Base-by-base conservation (phyloP, 1,139 yeast genomes). In the Suhomyces coccinellae region DNA sequence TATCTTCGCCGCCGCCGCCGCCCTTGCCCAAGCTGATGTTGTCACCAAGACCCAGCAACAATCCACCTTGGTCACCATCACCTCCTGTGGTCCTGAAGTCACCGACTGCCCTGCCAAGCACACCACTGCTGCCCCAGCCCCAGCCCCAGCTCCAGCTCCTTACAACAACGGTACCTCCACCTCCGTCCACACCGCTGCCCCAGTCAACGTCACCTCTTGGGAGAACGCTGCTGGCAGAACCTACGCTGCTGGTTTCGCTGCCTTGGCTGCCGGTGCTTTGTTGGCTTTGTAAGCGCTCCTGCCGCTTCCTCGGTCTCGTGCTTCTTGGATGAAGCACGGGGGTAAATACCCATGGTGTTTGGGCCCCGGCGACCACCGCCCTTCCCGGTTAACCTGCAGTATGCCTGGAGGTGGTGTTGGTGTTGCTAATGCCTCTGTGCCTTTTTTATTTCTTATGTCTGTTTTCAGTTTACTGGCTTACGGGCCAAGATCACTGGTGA, bases 251-350 rank as follows among this genome's bases (percentile, higher is more conserved):
- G 79, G 77, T 70, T 73, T 71, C 59, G 77, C 71, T 59, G 78
- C 75, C 59, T 61, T 73, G 58, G 75, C 75, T 63, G 79, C 78
- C 50, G 78, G 77, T 70, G 78, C 77, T 67, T 70, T 73, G 63
- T 71, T 73, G 63, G 77, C 77, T 67, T 71, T 73, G 64, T 73
- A 73, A 72, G 66, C 47, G 46, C 28, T 35, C 36, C 29, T 8
- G 29, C 12, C n/a, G 29, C 29, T 36, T 24, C 9, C 28, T 20
- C 24, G 24, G 24, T 6, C 32, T 26, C 24, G 35, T n/a, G 28
- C 41, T 10, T 42, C 45, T 42, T 42, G 10, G 24, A 9, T 42
- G 45, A 42, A 16, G 32, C 20, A 35, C 15, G 9, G 41, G 38
- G 29, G 45, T 41, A 29, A 42, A 37, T 41, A 37, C 40, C 33